Percentiles rank a stretch among this genome's conserved stretches.
Conservation (phyloP, 2,329 filamentous ascomycete genomes). For the Cryphonectria japonica region DNA sequence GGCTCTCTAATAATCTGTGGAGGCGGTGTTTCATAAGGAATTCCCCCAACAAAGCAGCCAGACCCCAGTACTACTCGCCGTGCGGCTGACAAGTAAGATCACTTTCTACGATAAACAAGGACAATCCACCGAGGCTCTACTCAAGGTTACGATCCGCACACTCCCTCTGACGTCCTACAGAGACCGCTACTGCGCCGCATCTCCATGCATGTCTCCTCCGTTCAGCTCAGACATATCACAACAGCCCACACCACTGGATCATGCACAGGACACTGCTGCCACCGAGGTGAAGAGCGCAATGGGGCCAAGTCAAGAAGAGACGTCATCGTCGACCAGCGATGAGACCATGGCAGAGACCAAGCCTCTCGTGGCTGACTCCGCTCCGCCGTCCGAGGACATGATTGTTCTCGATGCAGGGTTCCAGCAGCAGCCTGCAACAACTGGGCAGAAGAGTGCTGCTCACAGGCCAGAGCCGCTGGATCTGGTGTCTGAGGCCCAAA, state of each 20-base stretch:
- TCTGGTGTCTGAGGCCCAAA: conserved; percentile 13
- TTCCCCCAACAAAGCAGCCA: neutral
- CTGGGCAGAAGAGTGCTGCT: conserved; percentile 1
- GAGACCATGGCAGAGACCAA: conserved; percentile 17
- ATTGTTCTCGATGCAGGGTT: conserved; percentile 16
- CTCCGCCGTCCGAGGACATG: conserved; percentile 21
- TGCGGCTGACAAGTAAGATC: neutral
- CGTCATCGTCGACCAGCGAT: conserved; percentile 20
- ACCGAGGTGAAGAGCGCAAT: conserved; percentile 28
- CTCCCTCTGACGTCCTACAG: neutral
- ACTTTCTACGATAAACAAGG: neutral
- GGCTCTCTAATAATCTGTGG: neutral
- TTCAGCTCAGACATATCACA: conserved; percentile 21
- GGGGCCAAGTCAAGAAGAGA: conserved; percentile 21
- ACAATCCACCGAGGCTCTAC: neutral
- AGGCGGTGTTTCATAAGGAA: neutral
- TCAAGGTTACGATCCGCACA: neutral
- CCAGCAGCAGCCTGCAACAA: neutral
- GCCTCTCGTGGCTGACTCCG: conserved; percentile 12
- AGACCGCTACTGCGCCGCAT: neutral
- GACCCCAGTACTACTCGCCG: neutral
- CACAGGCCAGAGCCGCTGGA: conserved; percentile 5
- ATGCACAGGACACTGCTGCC: conserved; percentile 22
- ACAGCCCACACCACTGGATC: conserved; percentile 20
- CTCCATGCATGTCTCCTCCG: conserved; percentile 29